Evolutionary conservation across 371 early-diverging fungal genomes (phyloP).

Genomic region (Parasitella parasitica): DNA sequence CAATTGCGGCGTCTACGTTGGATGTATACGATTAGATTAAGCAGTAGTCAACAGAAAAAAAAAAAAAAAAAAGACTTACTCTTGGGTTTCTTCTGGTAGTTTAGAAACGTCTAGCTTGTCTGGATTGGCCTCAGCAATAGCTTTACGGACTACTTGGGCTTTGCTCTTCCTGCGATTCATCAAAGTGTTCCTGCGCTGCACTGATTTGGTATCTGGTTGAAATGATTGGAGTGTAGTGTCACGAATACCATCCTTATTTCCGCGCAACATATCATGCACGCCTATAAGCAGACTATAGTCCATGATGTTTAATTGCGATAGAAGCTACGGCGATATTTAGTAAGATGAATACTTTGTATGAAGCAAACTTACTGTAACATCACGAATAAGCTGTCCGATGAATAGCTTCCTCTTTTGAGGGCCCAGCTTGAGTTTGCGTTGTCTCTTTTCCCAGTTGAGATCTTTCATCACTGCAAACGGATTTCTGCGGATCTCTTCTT

Average conservation of each 20-base stretch:
- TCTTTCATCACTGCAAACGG: constrained; percentile 94
- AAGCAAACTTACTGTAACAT: constrained; percentile 60
- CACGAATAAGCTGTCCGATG: constrained; percentile 83
- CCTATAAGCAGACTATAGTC: constrained; percentile 94
- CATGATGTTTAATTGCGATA: constrained; percentile 82
- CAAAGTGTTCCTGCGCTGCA: constrained; percentile 38
- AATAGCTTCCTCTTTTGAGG: constrained; percentile 81
- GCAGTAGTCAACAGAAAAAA: neutral
- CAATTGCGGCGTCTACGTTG: constrained; percentile 62
- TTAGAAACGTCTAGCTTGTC: constrained; percentile 60
- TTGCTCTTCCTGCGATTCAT: constrained; percentile 63
- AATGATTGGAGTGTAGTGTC: constrained; percentile 81
- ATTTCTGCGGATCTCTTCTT: constrained; percentile 74
- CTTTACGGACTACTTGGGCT: constrained; percentile 69
- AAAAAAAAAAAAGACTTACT: constrained; percentile 26
- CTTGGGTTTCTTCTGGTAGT: constrained; percentile 52
- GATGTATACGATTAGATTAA: neutral
- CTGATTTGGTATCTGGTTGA: constrained; percentile 58
- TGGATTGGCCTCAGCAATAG: constrained; percentile 73
- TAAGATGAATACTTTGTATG: neutral
- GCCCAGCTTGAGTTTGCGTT: constrained; percentile 80
- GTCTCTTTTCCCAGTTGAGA: constrained; percentile 85
- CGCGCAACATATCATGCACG: constrained; percentile 82
- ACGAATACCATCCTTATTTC: constrained; percentile 87
- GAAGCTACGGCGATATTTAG: constrained; percentile 67